Evolutionary conservation across 164 flowering plant genomes (phyloP), one percentile per base, ranked within the genome.

Genomic region (Malania oleifera): DNA sequence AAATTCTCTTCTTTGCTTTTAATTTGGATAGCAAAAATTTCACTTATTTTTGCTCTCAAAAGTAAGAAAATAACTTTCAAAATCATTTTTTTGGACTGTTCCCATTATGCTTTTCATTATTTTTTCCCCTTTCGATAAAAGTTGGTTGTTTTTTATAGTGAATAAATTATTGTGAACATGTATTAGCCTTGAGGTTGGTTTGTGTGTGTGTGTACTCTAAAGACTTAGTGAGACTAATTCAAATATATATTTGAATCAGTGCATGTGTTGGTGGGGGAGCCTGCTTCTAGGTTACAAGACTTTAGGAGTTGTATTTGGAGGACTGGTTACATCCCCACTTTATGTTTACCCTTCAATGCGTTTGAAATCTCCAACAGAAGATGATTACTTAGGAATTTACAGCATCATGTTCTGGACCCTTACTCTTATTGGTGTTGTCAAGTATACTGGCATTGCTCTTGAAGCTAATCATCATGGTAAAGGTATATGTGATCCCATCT

Each of bases 341-440:
- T 82, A 85, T 66, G 96, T 88, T 23, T 88, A 88, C 53, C 92
- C 96, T 46, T 85, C 96, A 43, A 85, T 88, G 91, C 78, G 65
- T 1, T 69, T 88, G 69, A 82, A 78, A 38, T 77, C 82, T 61
- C 96, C 91, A 2, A 77, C 71, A 3, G 86, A 82, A 58, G 81
- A 70, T 22, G 88, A 83, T 46, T 85, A 85, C 61, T 75, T 88
- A 75, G 88, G 92, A 9, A 79, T 88, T 18, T 84, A 72, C 50
- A 72, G 92, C 49, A 85, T 85, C 63, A 84, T 88, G 77, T 85
- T 88, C 46, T 88, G 96, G 92, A 85, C 96, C 52, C 84, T 84
- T 17, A 82, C 74, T 61, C 80, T 88, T 19, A 85, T 88, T 59
- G 96, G 96, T 8, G 85, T 82, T 22, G 82, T 88, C 52, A 88